Conservation (phyloP, 2,329 filamentous ascomycete species). For the Verticillium zaregamsianum region DNA sequence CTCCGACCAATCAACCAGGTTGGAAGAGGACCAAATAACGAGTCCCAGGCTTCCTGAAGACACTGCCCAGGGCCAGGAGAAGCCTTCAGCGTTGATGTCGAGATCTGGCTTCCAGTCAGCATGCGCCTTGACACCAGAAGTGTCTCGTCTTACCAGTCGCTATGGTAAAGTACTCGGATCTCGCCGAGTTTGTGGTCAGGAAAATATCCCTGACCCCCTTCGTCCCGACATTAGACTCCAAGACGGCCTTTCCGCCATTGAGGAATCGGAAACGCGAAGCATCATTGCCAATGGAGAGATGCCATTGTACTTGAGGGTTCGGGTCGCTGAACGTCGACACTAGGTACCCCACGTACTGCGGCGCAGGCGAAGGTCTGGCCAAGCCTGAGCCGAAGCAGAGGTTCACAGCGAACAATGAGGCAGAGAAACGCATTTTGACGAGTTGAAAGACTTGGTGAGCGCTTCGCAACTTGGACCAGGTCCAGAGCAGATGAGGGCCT, state of each 20-base stretch:
- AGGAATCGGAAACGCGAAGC: constrained; percentile 25
- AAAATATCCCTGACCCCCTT: constrained; percentile 29
- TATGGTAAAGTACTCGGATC: constrained; percentile 28
- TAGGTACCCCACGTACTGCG: constrained; percentile 26
- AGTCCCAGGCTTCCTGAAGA: constrained; percentile 28
- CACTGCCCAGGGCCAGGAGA: constrained; percentile 30
- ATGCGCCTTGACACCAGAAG: background rate
- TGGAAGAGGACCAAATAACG: constrained; percentile 30
- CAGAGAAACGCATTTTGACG: background rate
- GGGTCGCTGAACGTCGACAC: constrained; percentile 30
- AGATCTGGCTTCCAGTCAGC: constrained; percentile 19
- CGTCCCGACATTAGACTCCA: constrained; percentile 27
- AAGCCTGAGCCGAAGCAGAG: background rate
- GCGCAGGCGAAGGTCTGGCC: background rate
- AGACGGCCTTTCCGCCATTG: constrained; percentile 25
- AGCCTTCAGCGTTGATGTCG: constrained; percentile 27
- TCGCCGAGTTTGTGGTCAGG: constrained; percentile 25
- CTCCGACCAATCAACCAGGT: constrained; percentile 29
- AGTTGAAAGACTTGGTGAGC: background rate
- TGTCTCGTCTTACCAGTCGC: constrained; percentile 23
- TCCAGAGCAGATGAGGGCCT: background rate
- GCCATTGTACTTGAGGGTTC: constrained; percentile 24
- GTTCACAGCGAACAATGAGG: background rate
- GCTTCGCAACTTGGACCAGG: background rate
- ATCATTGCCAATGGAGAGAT: constrained; percentile 26